These are phyloP conservation scores for Amphibolis antarctica DNA, from an alignment of 106 monocot genomes.

Conservation along the genomic window DNA sequence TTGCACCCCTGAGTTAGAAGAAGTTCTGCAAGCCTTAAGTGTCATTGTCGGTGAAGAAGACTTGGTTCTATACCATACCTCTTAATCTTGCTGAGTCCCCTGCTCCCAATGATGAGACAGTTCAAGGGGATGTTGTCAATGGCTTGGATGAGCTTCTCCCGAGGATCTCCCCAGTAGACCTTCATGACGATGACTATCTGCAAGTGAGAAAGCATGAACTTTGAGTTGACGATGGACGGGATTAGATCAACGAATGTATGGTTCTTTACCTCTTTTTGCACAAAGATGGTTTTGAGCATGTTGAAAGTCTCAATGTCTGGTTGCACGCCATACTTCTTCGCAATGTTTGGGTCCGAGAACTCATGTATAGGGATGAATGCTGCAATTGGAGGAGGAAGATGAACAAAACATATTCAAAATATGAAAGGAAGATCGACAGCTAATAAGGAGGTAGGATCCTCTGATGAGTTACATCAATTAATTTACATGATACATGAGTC, in stretches of 20 bases:
- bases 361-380: constrained; percentile 77
- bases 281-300: constrained; percentile 43
- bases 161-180: constrained; percentile 73
- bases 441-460: too few species aligned
- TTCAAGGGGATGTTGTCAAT: constrained; percentile 55
- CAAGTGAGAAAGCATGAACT: constrained; percentile 1
- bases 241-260: constrained; percentile 1
- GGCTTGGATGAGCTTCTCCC: constrained; percentile 80
- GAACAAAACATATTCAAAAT: background rate
- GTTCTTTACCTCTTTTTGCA: constrained; percentile 57
- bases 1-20: background rate
- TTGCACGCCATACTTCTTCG: constrained; percentile 69
- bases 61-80: constrained; percentile 20
- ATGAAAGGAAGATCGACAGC: background rate
- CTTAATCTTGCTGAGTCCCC: constrained; percentile 70
- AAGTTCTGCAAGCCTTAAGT: background rate
- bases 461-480: too few species aligned
- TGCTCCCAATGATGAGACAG: constrained; percentile 64
- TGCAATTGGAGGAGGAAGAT: constrained; percentile 10
- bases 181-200: constrained; percentile 66
- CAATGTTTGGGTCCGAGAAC: constrained; percentile 37
- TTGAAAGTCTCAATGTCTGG: constrained; percentile 65
- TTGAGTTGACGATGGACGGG: background rate
- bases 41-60: background rate
- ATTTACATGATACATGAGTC: too few species aligned